These are phyloP conservation scores for Acacia confusa DNA, from an alignment of 306 rosid species.

Conservation along the genomic window DNA sequence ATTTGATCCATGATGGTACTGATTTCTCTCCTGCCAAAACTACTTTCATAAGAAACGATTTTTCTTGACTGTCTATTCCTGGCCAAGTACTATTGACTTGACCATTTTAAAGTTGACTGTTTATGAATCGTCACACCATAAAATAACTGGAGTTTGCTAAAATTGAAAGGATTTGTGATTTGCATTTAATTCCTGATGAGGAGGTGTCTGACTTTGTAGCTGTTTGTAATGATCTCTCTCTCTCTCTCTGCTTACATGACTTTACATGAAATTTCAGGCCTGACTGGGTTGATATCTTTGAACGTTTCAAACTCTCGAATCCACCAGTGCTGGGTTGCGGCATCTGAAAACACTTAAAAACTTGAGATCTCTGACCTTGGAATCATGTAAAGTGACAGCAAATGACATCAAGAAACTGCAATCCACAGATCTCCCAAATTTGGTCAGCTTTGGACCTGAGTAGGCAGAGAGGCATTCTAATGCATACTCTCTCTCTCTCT, in stretches of 20 bases:
- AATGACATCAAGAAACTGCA: conserved; percentile 76
- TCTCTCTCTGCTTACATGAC: conserved; percentile 16
- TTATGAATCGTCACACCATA: not conserved
- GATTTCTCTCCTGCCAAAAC: not conserved
- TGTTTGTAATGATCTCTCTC: not conserved
- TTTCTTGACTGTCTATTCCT: not conserved
- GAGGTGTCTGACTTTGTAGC: not conserved
- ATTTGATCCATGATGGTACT: not conserved
- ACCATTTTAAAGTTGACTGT: not conserved
- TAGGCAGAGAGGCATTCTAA: conserved; percentile 29
- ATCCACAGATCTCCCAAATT: conserved; percentile 66
- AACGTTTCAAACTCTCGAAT: conserved; percentile 76
- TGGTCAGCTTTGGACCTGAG: conserved; percentile 88
- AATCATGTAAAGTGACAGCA: conserved; percentile 79
- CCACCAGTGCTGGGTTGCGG: conserved; percentile 63
- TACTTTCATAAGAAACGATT: not conserved
- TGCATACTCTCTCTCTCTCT: not conserved
- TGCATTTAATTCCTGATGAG: not conserved
- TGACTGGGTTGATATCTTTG: conserved; percentile 73
- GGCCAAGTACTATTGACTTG: not conserved
- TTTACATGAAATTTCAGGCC: conserved; percentile 57
- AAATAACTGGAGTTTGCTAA: not conserved
- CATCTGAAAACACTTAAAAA: conserved; percentile 79
- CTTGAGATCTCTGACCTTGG: conserved; percentile 82
- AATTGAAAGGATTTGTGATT: not conserved